Evolutionary conservation across 345 rosid genomes (phyloP), one percentile per base, ranked within the genome.

Genomic region (Laguncularia racemosa): DNA sequence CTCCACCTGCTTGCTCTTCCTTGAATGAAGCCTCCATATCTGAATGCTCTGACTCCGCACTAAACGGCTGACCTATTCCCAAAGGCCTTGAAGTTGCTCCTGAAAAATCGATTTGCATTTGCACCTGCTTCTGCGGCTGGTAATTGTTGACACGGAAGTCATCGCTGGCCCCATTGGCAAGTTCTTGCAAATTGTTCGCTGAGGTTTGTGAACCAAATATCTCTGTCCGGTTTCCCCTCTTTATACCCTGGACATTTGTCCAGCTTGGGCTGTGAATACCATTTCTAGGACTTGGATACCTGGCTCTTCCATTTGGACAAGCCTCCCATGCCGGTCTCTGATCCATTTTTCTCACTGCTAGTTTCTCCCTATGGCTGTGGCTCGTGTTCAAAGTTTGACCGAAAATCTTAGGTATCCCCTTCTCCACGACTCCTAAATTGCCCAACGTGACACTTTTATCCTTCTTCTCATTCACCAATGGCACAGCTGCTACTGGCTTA

Each of bases 271-370:
- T 81, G 14, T 76, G 78, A 47, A 72, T 73, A 49, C 78, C 82
- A 56, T 78, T 84, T 58, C 71, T 75, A 57, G 70, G 60, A 14
- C 62, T 66, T 0, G 86, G 66, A 53, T 80, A 83, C 48, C 76
- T 57, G 64, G 69, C 72, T 50, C 62, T 69, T 17, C 77, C 90
- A 38, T 81, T 83, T 2, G 73, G 69, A 66, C 69, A 75, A 55
- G 60, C 69, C 61, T 81, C 78, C 95, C 88, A 76, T 9, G 73
- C 15, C 5, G 80, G 80, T 67, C 79, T 77, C 63, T 85, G 86
- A 28, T 89, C 98, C 95, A 82, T 82, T 78, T 89, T 93, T 20
- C 92, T 81, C 52, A 93, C 76, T 0, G 84, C 79, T 44, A 93
- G 89, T 52, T 93, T 93, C 83, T 89, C 99, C 68, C 99, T 77